A percentile compares a stretch with the other conserved stretches of the same genome.
Evolutionary conservation across 345 rosid species (phyloP).

Genomic region (Kernera saxatilis): DNA sequence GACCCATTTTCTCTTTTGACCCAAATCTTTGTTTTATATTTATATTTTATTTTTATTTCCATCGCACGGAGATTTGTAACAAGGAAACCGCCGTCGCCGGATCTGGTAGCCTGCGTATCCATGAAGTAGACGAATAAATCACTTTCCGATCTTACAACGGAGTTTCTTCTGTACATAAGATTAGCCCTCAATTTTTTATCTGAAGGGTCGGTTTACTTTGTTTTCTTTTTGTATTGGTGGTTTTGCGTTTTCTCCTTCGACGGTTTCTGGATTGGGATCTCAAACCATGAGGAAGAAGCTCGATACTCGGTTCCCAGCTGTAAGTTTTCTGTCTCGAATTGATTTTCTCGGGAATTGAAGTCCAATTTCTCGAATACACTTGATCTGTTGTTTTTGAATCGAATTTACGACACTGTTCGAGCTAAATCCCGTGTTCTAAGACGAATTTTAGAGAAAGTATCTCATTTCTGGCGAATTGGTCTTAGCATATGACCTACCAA

Average conservation of each 20-base stretch:
- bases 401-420: not conserved
- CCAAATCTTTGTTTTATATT: not conserved
- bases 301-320: conserved; percentile 39
- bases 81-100: conserved; percentile 34
- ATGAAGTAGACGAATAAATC: conserved; percentile 4
- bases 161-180: not conserved
- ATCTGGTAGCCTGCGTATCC: conserved; percentile 23
- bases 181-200: conserved; percentile 8
- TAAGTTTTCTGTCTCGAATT: conserved; percentile 10
- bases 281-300: conserved; percentile 35
- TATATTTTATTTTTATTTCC: not conserved
- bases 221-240: not conserved
- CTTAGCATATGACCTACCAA: not conserved
- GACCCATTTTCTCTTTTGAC: not conserved
- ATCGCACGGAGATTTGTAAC: conserved; percentile 15
- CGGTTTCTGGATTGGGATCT: conserved; percentile 9
- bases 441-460: not conserved
- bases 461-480: conserved; percentile 2
- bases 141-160: conserved; percentile 9
- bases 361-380: not conserved
- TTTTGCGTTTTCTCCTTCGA: not conserved
- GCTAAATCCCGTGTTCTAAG: not conserved
- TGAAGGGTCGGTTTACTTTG: not conserved
- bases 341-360: not conserved
- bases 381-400: not conserved